Percentiles rank a stretch among this genome's conserved stretches.
Conservation (phyloP, 768 basidiomycete species). For the Tylopilus felleus region DNA sequence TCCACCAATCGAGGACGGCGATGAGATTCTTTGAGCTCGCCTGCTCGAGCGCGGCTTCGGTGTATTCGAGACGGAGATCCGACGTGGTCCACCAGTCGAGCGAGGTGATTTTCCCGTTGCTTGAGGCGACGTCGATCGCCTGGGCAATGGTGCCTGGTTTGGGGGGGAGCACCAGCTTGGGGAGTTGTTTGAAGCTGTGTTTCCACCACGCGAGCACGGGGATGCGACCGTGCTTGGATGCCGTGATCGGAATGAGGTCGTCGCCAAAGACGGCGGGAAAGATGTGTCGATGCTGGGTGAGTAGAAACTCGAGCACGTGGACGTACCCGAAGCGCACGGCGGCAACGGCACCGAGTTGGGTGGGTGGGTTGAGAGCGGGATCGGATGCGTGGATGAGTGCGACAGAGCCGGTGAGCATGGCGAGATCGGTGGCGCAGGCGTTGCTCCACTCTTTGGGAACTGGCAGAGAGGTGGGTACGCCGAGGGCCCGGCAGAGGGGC, state of each 20-base stretch:
- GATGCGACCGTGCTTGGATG: constrained; percentile 70
- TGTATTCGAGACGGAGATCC: constrained; percentile 67
- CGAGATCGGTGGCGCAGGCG: constrained; percentile 65
- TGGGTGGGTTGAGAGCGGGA: constrained; percentile 56
- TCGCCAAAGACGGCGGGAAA: constrained; percentile 64
- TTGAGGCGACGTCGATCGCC: constrained; percentile 75
- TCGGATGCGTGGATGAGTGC: constrained; percentile 58
- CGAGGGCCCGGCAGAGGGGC: constrained; percentile 77
- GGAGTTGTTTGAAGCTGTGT: constrained; percentile 55
- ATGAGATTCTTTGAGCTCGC: constrained; percentile 77
- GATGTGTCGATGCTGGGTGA: constrained; percentile 58
- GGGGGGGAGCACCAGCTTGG: constrained; percentile 57
- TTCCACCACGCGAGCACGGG: constrained; percentile 83
- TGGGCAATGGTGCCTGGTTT: constrained; percentile 55
- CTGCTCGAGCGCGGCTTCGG: constrained; percentile 74
- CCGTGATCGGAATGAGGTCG: constrained; percentile 72
- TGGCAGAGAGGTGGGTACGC: constrained; percentile 65
- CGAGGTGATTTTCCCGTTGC: constrained; percentile 68
- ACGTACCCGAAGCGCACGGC: constrained; percentile 74
- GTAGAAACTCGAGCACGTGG: constrained; percentile 69
- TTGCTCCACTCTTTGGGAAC: constrained; percentile 69
- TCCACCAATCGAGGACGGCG: constrained; percentile 84
- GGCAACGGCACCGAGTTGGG: constrained; percentile 62
- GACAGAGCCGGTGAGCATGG: constrained; percentile 65
- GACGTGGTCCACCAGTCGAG: constrained; percentile 80